phyloP scores from a whole-genome alignment of 192 early-diverging fungal genomes.

The Rhizophagus prolifer region DNA sequence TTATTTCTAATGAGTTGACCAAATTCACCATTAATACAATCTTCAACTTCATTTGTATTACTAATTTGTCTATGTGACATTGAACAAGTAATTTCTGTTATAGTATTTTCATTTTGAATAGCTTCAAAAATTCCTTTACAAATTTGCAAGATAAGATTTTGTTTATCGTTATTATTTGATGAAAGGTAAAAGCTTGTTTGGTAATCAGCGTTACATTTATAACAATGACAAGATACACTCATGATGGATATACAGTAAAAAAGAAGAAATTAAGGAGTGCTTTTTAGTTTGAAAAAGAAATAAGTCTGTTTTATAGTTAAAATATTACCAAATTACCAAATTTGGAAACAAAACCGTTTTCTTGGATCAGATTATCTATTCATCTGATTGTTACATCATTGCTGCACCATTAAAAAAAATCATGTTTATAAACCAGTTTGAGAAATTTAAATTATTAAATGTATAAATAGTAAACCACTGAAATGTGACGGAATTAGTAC shows the following conservation, averaged over 20 bases:
- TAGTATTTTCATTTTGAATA: neutral
- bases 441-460: no score
- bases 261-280: no score
- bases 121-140: neutral
- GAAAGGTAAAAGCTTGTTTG: neutral
- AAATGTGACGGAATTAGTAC: no score
- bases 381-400: no score
- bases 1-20: neutral
- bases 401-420: no score
- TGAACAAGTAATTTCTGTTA: neutral
- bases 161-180: constrained; percentile 7
- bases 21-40: neutral
- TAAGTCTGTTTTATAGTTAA: no score
- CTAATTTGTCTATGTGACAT: neutral
- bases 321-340: no score
- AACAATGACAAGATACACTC: neutral
- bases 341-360: no score
- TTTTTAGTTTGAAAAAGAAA: no score
- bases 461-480: no score
- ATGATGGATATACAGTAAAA: neutral
- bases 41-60: neutral
- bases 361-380: no score
- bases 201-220: neutral
- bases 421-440: no score
- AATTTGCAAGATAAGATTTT: neutral